Evolutionary conservation across 2,329 filamentous ascomycete species (phyloP).

Genomic region (Pseudopithomyces chartarum): DNA sequence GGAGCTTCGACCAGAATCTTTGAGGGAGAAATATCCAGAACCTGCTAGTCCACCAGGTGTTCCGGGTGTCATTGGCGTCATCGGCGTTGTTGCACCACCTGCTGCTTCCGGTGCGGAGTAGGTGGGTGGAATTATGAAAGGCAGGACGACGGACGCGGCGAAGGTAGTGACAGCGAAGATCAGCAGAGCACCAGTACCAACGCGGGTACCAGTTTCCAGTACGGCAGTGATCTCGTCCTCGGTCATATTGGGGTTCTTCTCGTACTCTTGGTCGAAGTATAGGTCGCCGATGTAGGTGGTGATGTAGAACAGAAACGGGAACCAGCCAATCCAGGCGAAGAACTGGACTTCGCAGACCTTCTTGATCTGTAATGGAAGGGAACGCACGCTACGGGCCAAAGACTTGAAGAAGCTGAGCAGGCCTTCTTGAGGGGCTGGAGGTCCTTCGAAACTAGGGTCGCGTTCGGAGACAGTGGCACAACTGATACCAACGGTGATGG

Average conservation of each 20-base stretch:
- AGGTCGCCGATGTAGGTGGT: slow-evolving; percentile 94
- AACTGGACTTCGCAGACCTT: slow-evolving; percentile 70
- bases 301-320: slow-evolving; percentile 93
- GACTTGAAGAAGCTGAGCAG: slow-evolving; percentile 79
- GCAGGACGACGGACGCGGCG: slow-evolving; percentile 78
- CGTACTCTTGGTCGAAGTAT: slow-evolving; percentile 82
- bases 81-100: slow-evolving; percentile 46
- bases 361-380: slow-evolving; percentile 79
- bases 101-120: slow-evolving; percentile 59
- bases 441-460: slow-evolving; percentile 75
- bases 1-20: slow-evolving; percentile 17
- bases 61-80: slow-evolving; percentile 43
- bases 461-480: slow-evolving; percentile 73
- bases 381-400: slow-evolving; percentile 75
- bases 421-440: slow-evolving; percentile 65
- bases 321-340: slow-evolving; percentile 93
- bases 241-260: slow-evolving; percentile 76
- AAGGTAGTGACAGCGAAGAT: slow-evolving; percentile 88
- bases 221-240: slow-evolving; percentile 75
- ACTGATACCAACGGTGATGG: slow-evolving; percentile 72
- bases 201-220: slow-evolving; percentile 83
- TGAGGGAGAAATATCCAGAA: slow-evolving; percentile 41
- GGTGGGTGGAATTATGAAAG: slow-evolving; percentile 82
- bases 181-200: slow-evolving; percentile 87
- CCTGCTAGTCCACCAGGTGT: slow-evolving; percentile 39